These are phyloP conservation scores for Cystobasidium slooffiae DNA, from an alignment of 1,284 basidiomycete species.

Conservation along the genomic window DNA sequence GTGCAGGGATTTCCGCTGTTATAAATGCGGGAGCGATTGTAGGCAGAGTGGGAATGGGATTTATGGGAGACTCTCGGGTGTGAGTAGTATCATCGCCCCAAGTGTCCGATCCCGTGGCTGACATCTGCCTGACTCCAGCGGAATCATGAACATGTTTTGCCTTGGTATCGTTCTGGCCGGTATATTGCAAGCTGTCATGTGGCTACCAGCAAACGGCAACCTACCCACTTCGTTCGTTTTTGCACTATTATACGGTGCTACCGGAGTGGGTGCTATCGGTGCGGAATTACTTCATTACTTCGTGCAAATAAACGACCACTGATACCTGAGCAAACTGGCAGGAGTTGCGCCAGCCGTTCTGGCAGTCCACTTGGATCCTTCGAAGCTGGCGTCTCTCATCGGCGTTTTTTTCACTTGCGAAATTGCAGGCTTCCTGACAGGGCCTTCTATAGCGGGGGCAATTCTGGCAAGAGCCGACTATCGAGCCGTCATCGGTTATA, in stretches of 20 bases:
- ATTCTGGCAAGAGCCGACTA: conserved; percentile 20
- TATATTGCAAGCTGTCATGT: conserved; percentile 28
- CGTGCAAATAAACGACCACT: background rate
- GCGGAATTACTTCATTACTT: background rate
- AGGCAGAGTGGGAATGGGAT: conserved; percentile 23
- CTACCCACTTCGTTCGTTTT: conserved; percentile 23
- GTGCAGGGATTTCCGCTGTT: conserved; percentile 17
- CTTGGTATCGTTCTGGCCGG: conserved; percentile 15
- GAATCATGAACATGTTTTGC: conserved; percentile 34
- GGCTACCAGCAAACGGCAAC: conserved; percentile 37
- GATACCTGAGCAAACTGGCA: background rate
- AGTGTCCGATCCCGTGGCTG: background rate
- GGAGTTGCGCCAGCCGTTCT: conserved; percentile 32
- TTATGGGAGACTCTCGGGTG: conserved; percentile 20
- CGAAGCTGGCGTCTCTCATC: conserved; percentile 4
- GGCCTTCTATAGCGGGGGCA: conserved; percentile 34
- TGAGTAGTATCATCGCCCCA: background rate
- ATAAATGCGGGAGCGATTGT: conserved; percentile 24
- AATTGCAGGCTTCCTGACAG: conserved; percentile 35
- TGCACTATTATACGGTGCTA: conserved; percentile 28
- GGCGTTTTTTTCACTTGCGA: conserved; percentile 38
- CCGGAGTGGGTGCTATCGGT: conserved; percentile 35
- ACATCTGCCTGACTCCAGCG: background rate
- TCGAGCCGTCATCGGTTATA: conserved; percentile 22
- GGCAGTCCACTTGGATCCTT: conserved; percentile 27